phyloP scores from a whole-genome alignment of 768 basidiomycete species.

The Flagelloscypha sp. region DNA sequence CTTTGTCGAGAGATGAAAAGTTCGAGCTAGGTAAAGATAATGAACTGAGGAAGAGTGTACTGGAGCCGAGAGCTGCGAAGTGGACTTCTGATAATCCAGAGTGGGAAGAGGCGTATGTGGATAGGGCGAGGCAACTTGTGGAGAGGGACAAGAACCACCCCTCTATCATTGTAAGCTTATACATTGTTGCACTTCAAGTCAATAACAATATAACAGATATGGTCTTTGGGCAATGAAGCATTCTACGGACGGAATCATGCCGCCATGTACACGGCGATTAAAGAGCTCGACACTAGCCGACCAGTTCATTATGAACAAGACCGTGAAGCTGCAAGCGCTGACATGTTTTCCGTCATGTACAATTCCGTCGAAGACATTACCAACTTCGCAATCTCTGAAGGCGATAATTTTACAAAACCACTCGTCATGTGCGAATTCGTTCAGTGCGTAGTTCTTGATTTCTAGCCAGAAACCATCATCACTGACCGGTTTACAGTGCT shows the following conservation, averaged over 20 bases:
- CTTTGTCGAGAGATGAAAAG: constrained; percentile 2
- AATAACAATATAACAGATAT: no score
- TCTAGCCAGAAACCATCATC: no score
- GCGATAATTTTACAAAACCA: constrained; percentile 4
- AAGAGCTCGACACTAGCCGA: constrained; percentile 6
- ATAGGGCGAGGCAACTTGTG: constrained; percentile 6
- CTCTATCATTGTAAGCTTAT: no score
- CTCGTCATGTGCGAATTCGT: constrained; percentile 8
- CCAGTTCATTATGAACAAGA: constrained; percentile 8
- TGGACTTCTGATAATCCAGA: constrained; percentile 9
- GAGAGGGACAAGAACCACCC: constrained; percentile 9
- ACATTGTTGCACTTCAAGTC: no score
- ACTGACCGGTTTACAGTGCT: no score
- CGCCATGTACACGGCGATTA: constrained; percentile 8
- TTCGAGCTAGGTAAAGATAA: constrained; percentile 3
- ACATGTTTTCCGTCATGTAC: constrained; percentile 8
- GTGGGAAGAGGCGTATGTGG: constrained; percentile 10
- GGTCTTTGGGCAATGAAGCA: constrained; percentile 9
- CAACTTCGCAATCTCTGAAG: constrained; percentile 5
- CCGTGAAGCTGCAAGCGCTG: constrained; percentile 3
- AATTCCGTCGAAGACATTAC: constrained; percentile 4
- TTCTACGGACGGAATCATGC: constrained; percentile 7
- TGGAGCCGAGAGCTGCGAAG: constrained; percentile 4
- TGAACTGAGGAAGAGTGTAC: constrained; percentile 2
- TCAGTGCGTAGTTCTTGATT: no score